Evolutionary conservation across 257 asterid species (phyloP), one percentile per base, ranked within the genome.

Genomic region (Solanum arcanum): DNA sequence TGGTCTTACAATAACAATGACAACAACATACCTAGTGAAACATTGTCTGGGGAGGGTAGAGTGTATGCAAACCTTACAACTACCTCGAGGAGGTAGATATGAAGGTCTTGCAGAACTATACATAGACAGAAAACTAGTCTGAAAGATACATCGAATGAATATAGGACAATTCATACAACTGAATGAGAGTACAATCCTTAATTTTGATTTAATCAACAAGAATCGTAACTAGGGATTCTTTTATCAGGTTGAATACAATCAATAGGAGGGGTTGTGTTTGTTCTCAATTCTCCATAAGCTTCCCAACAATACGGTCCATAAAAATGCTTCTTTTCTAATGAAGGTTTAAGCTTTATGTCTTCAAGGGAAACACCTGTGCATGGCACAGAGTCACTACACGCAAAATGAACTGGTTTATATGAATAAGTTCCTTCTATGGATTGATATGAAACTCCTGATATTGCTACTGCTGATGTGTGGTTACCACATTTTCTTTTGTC

Each of bases 351-450:
- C 12, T 52, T 73, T 35, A 92, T 68, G 62, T 14, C 52, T 3
- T 90, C 86, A 15, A 93, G 44, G 29, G 92, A 86, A 72, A 93
- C 85, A 23, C 90, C 94, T 2, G 77, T 64, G 46, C 96, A 91
- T 1, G 94, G 92, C 21, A 31, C 52, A 23, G 90, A 78, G 73
- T 91, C 93, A 31, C 94, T 92, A 70, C 96, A 93, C 0, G 92
- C 93, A 41, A 92, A 89, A 5, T 47, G 89, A 3, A 90, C 88
- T 12, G 93, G 92, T 74, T 75, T 78, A 0, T 9, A 18, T 0
- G 92, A 86, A 86, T 90, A 93, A 3, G 92, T 91, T 60, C 96
- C 96, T 85, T 86, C 91, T 75, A 93, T 88, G 84, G 90, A 89
- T 29, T 88, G 92, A 87, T 90, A 92, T 1, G 92, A 87, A 7